phyloP scores from a whole-genome alignment of 2,329 filamentous ascomycete species.

The Diaporthe helianthi region DNA sequence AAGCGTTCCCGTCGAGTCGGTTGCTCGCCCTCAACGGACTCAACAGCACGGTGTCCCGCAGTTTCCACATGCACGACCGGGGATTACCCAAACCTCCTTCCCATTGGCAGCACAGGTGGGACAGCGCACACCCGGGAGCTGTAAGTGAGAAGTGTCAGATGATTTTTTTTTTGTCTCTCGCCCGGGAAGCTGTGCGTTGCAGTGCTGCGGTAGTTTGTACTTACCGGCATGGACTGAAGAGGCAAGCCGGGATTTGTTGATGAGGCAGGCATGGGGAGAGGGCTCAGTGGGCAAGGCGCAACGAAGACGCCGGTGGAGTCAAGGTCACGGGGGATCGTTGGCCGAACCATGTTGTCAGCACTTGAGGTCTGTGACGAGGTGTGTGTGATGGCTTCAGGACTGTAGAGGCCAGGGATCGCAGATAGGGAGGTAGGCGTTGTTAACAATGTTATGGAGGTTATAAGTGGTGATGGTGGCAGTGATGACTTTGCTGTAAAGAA shows the following conservation, averaged over 20 bases:
- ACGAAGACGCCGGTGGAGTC: slow-evolving; percentile 22
- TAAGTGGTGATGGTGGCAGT: background rate
- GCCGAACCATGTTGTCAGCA: slow-evolving; percentile 33
- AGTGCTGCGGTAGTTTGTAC: slow-evolving; percentile 1
- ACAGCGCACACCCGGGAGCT: slow-evolving; percentile 59
- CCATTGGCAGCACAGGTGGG: slow-evolving; percentile 57
- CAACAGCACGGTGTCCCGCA: slow-evolving; percentile 55
- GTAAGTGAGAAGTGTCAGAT: slow-evolving; percentile 23
- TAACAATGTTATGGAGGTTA: background rate
- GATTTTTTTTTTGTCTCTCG: background rate
- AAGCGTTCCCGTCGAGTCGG: slow-evolving; percentile 6
- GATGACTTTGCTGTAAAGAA: background rate
- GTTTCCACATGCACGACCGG: slow-evolving; percentile 57
- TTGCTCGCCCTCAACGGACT: slow-evolving; percentile 16
- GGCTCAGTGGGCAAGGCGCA: background rate
- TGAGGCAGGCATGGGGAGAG: slow-evolving; percentile 25
- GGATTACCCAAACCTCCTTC: slow-evolving; percentile 63
- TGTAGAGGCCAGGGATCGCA: background rate
- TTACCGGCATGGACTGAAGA: slow-evolving; percentile 36
- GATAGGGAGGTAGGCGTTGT: background rate
- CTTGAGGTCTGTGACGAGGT: background rate
- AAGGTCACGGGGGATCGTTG: slow-evolving; percentile 32
- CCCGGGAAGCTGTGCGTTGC: background rate
- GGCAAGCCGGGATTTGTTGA: slow-evolving; percentile 30
- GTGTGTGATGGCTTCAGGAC: background rate